phyloP scores from a whole-genome alignment of 2,329 filamentous ascomycete genomes.

The Cytospora paraplurivora region DNA sequence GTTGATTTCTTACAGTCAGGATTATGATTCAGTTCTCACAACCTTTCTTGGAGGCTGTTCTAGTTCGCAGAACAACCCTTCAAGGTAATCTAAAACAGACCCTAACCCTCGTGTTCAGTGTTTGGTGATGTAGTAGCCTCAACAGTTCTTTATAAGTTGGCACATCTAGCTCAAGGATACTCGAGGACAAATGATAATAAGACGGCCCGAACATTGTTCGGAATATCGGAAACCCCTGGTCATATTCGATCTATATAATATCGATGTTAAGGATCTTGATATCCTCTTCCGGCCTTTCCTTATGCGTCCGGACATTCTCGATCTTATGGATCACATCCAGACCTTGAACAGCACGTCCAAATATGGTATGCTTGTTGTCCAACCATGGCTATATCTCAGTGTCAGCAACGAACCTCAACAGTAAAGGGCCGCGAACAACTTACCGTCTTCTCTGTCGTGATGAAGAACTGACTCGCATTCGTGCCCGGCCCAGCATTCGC shows the following conservation, averaged over 20 bases:
- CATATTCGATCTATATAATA: slow-evolving; percentile 44
- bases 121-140: no score
- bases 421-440: slow-evolving; percentile 39
- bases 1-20: no score
- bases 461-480: slow-evolving; percentile 97
- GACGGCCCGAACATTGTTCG: neutral
- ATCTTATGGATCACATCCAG: slow-evolving; percentile 95
- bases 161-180: neutral
- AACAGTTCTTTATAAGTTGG: no score
- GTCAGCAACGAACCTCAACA: slow-evolving; percentile 32
- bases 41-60: no score
- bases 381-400: slow-evolving; percentile 69
- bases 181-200: neutral
- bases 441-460: slow-evolving; percentile 94
- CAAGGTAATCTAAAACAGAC: no score
- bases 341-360: slow-evolving; percentile 85
- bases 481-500: slow-evolving; percentile 95
- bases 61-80: no score
- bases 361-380: slow-evolving; percentile 95
- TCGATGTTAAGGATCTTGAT: slow-evolving; percentile 95
- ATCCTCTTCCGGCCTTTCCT: slow-evolving; percentile 94
- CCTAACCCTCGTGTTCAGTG: no score
- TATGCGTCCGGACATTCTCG: slow-evolving; percentile 82
- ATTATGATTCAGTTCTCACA: no score
- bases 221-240: no score